Evolutionary conservation across 805 yeast species (phyloP), one percentile per base, ranked within the genome.

Genomic region (Barnettozyma salicaria): DNA sequence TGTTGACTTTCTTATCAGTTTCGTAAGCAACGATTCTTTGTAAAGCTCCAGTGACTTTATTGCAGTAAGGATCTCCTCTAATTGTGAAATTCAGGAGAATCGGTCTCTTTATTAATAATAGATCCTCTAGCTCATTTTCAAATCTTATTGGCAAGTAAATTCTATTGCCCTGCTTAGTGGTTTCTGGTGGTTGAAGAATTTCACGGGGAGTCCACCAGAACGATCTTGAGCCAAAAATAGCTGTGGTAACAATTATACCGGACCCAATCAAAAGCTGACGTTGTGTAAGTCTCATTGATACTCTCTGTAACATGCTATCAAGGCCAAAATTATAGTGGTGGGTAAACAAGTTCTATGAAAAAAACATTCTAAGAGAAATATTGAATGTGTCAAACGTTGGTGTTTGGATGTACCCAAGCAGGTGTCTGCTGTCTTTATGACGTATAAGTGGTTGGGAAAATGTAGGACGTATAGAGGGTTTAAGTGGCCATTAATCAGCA

Each of bases 31-130:
- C 67, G 5, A 76, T 64, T 32, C 70, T 55, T 47, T 76, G 78
- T 41, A 86, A 61, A 2, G 78, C 70, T 16, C 75, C 74, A 2
- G 90, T 80, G 26, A 81, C 67, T 41, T 68, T 68, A 52, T 80
- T 76, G 42, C 81, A 76, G 18, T 70, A 63, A 4, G 70, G 63
- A 47, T 81, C 86, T 8, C 86, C 86, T 39, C 76, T 53, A 29
- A 73, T 64, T 1, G 88, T 82, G 60, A 86, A 86, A 56, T 85
- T 80, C 49, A 84, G 64, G 31, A 85, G 57, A 38, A 83, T 59
- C 2, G 94, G 92, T 29, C 71, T 68, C 40, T 74, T 58, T 20
- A 65, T 56, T 21, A 77, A 53, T 25, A 78, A 47, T 20, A 72
- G 49, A 24, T 72, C 70, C 36, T 78, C 76, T 30, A 86, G 58